Evolutionary conservation across 768 basidiomycete species (phyloP).

Genomic region (Pulveroboletus sp.): DNA sequence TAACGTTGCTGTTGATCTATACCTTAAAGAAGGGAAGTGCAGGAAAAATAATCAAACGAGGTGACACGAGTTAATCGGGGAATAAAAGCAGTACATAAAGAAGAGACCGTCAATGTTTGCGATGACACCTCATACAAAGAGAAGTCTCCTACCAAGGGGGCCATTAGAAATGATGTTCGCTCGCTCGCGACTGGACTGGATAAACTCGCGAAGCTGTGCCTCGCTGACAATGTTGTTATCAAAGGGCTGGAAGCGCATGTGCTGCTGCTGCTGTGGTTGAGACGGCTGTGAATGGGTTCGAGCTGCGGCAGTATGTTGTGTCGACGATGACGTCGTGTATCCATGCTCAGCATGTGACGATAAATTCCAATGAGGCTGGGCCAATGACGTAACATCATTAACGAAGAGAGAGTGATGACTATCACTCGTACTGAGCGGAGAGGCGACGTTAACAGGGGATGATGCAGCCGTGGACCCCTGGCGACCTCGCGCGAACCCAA

Average conservation of each 20-base stretch:
- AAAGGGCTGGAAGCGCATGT: conserved; percentile 54
- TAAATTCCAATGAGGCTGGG: conserved; percentile 45
- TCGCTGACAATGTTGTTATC: conserved; percentile 59
- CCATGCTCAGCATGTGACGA: conserved; percentile 41
- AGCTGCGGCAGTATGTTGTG: conserved; percentile 42
- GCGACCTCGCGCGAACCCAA: conserved; percentile 75
- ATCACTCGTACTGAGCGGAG: conserved; percentile 53
- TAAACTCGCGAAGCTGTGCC: conserved; percentile 74
- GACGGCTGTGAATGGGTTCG: conserved; percentile 32
- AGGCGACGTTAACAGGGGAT: conserved; percentile 56
- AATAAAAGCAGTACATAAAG: conserved; percentile 24
- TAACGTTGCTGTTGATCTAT: conserved; percentile 37
- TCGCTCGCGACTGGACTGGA: conserved; percentile 66
- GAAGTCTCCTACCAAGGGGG: conserved; percentile 49
- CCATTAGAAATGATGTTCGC: conserved; percentile 34
- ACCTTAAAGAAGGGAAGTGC: conserved; percentile 18
- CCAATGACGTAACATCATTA: conserved; percentile 34
- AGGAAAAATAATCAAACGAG: conserved; percentile 12
- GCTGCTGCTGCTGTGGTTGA: conserved; percentile 33
- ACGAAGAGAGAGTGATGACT: conserved; percentile 49
- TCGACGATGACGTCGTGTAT: conserved; percentile 46
- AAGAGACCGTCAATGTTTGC: conserved; percentile 33
- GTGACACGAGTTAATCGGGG: conserved; percentile 21
- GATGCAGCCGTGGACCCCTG: conserved; percentile 57
- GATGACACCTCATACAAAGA: conserved; percentile 36